A percentile compares a stretch with the other conserved stretches of the same genome.
These are phyloP conservation scores for Kandelia obovata DNA, from an alignment of 345 rosid species.

Conservation along the genomic window DNA sequence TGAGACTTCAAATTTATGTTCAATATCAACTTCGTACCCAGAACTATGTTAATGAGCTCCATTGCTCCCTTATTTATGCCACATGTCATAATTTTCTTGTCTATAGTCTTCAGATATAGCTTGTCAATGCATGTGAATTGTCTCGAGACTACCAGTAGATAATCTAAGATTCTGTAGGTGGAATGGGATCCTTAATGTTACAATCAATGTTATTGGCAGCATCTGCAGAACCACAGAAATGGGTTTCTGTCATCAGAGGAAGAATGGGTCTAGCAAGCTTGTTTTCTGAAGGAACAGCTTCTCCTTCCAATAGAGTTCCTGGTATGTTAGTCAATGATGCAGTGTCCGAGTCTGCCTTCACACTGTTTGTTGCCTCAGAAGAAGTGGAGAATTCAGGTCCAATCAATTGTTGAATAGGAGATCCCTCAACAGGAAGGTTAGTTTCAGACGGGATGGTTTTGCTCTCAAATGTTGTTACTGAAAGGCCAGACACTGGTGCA, in stretches of 20 bases:
- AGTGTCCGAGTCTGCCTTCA: constrained; percentile 8
- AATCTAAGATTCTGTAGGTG: constrained; percentile 25
- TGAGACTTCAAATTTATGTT: not conserved
- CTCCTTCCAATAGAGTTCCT: constrained; percentile 4
- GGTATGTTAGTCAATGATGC: not conserved
- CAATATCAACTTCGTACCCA: not conserved
- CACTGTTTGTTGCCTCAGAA: constrained; percentile 1
- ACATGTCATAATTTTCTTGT: not conserved
- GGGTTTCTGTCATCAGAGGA: constrained; percentile 9
- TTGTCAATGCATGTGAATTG: not conserved
- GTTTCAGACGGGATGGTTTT: constrained; percentile 22
- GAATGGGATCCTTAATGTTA: constrained; percentile 21
- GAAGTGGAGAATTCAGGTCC: constrained; percentile 18
- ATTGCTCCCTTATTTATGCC: not conserved
- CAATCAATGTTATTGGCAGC: constrained; percentile 20
- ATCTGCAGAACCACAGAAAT: constrained; percentile 16
- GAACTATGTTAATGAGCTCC: not conserved
- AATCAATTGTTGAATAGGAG: constrained; percentile 19
- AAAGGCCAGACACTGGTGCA: constrained; percentile 18
- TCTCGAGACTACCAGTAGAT: not conserved
- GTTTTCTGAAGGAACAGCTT: constrained; percentile 4
- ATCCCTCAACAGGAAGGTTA: constrained; percentile 20
- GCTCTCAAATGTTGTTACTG: constrained; percentile 24
- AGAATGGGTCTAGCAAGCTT: constrained; percentile 13
- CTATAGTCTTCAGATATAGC: constrained; percentile 1